phyloP scores from a whole-genome alignment of 2,329 filamentous ascomycete genomes.

The Didymosphaeria variabile region DNA sequence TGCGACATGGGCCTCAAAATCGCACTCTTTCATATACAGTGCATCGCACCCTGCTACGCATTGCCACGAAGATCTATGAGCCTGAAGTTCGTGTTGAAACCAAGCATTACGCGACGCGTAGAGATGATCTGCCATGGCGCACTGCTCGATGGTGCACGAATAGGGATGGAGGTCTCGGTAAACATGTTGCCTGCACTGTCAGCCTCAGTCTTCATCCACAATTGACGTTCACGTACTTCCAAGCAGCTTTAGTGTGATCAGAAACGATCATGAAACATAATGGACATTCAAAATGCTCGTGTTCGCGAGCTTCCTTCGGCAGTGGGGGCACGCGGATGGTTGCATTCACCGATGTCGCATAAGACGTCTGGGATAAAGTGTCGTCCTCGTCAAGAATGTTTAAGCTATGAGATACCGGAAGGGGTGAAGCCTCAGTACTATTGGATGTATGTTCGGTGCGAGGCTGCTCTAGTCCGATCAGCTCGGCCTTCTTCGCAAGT shows the following conservation, averaged over 20 bases:
- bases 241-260: conserved; percentile 24
- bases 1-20: conserved; percentile 21
- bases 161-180: conserved; percentile 37
- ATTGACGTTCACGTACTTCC: conserved; percentile 28
- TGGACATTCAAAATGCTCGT: conserved; percentile 43
- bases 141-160: conserved; percentile 34
- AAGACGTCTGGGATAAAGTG: conserved; percentile 38
- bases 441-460: conserved; percentile 29
- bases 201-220: neutral
- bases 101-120: conserved; percentile 32
- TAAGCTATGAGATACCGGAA: conserved; percentile 19
- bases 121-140: conserved; percentile 29
- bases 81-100: conserved; percentile 36
- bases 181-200: conserved; percentile 27
- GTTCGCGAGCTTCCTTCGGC: conserved; percentile 30
- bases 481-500: conserved; percentile 31
- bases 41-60: conserved; percentile 30
- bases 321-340: conserved; percentile 34
- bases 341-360: conserved; percentile 32
- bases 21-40: conserved; percentile 9
- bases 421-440: conserved; percentile 29
- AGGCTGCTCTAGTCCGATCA: conserved; percentile 28
- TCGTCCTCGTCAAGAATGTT: conserved; percentile 26
- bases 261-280: conserved; percentile 39
- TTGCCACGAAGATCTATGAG: conserved; percentile 28